phyloP scores from a whole-genome alignment of 169 alveolate species.

The Cyclospora cayetanensis region DNA sequence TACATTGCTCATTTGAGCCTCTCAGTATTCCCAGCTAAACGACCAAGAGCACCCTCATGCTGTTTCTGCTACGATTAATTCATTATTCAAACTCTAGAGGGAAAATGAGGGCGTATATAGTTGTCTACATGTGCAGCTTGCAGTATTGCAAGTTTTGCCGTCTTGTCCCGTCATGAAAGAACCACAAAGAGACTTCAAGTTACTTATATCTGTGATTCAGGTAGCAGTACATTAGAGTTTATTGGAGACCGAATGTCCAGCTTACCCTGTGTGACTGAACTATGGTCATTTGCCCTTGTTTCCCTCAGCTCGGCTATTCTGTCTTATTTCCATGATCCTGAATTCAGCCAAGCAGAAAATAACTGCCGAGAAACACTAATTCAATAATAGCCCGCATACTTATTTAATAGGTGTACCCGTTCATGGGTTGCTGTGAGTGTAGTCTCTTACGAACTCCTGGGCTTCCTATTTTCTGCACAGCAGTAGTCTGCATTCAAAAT shows the following conservation, averaged over 20 bases:
- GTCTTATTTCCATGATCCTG: background rate
- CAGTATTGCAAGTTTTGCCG: background rate
- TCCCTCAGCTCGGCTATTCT: background rate
- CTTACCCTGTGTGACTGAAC: too few relatives aligned
- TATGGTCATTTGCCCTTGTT: slow-evolving; percentile 11
- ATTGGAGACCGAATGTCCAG: too few relatives aligned
- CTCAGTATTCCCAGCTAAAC: too few relatives aligned
- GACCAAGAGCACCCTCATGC: too few relatives aligned
- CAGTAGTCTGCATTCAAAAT: background rate
- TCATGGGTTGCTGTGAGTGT: background rate
- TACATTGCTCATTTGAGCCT: too few relatives aligned
- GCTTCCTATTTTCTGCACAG: background rate
- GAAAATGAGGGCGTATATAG: too few relatives aligned
- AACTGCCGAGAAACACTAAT: background rate
- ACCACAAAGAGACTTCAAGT: background rate
- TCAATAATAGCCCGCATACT: background rate
- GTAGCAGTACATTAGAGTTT: too few relatives aligned
- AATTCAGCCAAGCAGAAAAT: background rate
- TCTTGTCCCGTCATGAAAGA: background rate
- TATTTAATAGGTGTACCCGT: background rate
- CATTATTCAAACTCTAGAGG: too few relatives aligned
- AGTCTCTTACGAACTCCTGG: background rate
- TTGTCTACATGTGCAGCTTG: background rate
- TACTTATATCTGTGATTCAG: background rate
- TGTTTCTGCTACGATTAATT: too few relatives aligned